Evolutionary conservation across 176 grass and related monocot species (phyloP), one percentile per base, ranked within the genome.

Genomic region (Urochloa ruziziensis): DNA sequence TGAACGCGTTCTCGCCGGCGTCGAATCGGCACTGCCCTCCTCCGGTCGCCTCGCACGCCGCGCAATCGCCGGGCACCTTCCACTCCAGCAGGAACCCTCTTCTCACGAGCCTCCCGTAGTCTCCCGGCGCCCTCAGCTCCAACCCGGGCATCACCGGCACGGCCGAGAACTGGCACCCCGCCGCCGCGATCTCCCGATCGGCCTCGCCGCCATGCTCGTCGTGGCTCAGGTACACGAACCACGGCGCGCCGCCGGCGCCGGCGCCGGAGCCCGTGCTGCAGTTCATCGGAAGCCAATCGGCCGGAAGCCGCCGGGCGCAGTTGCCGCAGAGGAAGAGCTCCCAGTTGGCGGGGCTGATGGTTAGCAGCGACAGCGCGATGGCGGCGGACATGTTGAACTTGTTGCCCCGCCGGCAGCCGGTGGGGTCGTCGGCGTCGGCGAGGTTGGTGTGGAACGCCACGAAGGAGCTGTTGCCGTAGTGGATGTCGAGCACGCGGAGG

Each of bases 401-500:
- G 33, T 70, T 81, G 18, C 77, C 60, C 2, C 5, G 4, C 36
- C 51, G 93, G 10, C 77, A 40, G 3, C 6, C 13, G 15, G 82
- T 43, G 5, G 11, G 6, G 29, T 2, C 25, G 13, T 0, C 18
- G 70, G 19, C 25, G 13, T 0, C 18, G 70, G 19, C 86, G 0
- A 88, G 80, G 0, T 6, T 39, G 0, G 12, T 1, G 47, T 94
- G 57, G 49, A 13, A 64, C 2, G 91, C 30, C 82, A 90, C 60
- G 15, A 93, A 51, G 17, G 91, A 90, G 35, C 67, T 30, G 70
- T 85, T 82, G n/a, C 79, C 35, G 82, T 97, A 97, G 49, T 58
- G 19, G 79, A 94, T 83, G 47, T 42, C 49, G 14, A 91, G 54
- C 4, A 51, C 23, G 28, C 67, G 67, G 75, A 85, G 80, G 82